Base-by-base conservation (phyloP, 352 stramenopile species). In the Phytophthora aleatoria region DNA sequence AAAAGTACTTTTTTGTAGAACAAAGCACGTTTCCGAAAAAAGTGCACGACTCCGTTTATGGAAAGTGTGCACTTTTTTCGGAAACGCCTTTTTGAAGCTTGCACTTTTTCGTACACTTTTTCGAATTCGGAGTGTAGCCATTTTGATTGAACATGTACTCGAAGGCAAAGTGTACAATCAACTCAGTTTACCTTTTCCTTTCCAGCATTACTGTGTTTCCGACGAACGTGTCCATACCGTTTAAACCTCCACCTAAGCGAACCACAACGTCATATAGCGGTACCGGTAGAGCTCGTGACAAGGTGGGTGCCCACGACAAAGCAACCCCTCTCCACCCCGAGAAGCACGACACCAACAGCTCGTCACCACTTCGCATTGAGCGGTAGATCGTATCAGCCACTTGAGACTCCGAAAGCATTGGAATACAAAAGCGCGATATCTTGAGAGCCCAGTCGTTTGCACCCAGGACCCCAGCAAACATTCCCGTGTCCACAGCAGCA, bases 181-280 rank as follows among this genome's bases (percentile, higher is more conserved):
- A 20, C 20, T 59, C 12, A 65, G 7, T 53, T 54, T 12, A 5
- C 9, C 28, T 41, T 45, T 36, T 66, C 53, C 30, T 63, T 55
- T 26, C 10, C 71, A 11, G 72, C 84, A 5, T 41, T 82, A 39
- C 53, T 61, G 28, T 92, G 78, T 53, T 64, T 1, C 85, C 82
- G 1, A 88, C 78, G 48, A 94, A 94, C 28, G 81, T 87, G 53
- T 92, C 81, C 85, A 92, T 94, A 38, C 83, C 85, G 38, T 86
- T 69, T 33, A 87, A 59, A n/a, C 83, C 85, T 11, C 85, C 85
- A 16, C 73, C 77, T 16, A 94, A 41, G 2, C 64, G 75, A 47
- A 92, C 62, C n/a, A 90, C 59, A 33, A 65, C 12, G 36, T 91
- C 81, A 51, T 77, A 88, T 36, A 83, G 41, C 20, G 71, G 49